phyloP scores from a whole-genome alignment of 371 early-diverging fungal species.

The Lichtheimia ornata region DNA sequence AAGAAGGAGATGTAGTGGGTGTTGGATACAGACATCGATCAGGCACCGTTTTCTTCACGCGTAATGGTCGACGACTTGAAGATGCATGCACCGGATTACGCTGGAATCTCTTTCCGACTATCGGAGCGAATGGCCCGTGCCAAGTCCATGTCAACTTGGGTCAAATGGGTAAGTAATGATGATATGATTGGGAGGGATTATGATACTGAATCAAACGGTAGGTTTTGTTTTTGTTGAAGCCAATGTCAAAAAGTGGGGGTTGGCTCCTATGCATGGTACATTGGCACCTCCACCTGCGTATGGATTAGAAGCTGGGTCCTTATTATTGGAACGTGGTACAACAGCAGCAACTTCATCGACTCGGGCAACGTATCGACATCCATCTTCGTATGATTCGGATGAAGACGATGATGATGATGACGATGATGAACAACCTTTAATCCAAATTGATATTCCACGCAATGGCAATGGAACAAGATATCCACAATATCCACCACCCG shows the following conservation, averaged over 20 bases:
- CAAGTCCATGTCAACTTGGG: constrained; percentile 66
- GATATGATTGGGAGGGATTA: no score
- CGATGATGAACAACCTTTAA: constrained; percentile 22
- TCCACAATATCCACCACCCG: constrained; percentile 23
- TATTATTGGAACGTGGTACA: constrained; percentile 44
- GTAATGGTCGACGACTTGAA: constrained; percentile 68
- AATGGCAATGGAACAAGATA: constrained; percentile 9
- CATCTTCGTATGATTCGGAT: background rate
- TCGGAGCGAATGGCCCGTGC: constrained; percentile 69
- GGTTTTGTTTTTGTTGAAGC: constrained; percentile 78
- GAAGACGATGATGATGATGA: constrained; percentile 15
- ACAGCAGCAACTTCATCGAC: background rate
- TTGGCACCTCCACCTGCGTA: constrained; percentile 73
- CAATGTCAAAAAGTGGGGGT: constrained; percentile 82
- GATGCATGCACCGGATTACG: constrained; percentile 59
- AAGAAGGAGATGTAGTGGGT: constrained; percentile 77
- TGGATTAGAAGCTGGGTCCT: constrained; percentile 54
- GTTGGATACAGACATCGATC: constrained; percentile 78
- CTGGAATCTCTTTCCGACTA: constrained; percentile 63
- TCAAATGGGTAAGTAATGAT: constrained; percentile 33
- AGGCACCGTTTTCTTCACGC: constrained; percentile 78
- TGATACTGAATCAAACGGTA: constrained; percentile 1
- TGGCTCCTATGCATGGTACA: constrained; percentile 72
- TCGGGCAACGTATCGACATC: background rate
- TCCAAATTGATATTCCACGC: constrained; percentile 23